Evolutionary conservation across 2,329 filamentous ascomycete genomes (phyloP), one percentile per base, ranked within the genome.

Genomic region (Uncinocarpus reesii): DNA sequence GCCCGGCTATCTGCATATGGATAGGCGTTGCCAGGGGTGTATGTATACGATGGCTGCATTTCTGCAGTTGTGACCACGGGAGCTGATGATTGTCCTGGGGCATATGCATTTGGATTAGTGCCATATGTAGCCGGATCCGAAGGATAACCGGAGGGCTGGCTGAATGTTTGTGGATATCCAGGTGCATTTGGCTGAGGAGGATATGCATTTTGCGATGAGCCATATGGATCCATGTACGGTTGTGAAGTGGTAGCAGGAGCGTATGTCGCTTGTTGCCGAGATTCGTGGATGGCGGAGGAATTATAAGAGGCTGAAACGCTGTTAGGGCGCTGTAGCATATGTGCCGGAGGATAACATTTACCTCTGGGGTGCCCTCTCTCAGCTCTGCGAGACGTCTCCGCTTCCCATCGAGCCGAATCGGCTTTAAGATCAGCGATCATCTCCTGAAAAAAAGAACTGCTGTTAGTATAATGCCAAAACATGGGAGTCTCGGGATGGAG

Each of bases 341-440:
- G 62, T 48, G 61, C 55, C 54, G 65, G 60, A 57, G 68, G 65
- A 35, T 29, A 60, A 56, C 67, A 67, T 58, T 59, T 68, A 62
- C 66, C 66, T 63, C 64, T 57, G 35, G 65, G 62, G 58, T 68
- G 62, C 52, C 66, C 66, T 56, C 63, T 58, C 55, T 68, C 62
- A 58, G 61, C 59, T 53, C 66, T 64, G 49, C 64, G 63, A 47
- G 61, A 56, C 20, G 67, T 62, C 48, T 70, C 67, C 45, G 65
- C 64, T 54, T 72, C 70, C 72, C 72, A 76, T 56, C 71, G 67
- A 54, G 67, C 64, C 41, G 73, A 76, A 57, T 76, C 74, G 52
- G 69, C 67, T 57, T 75, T 75, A 36, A 76, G 62, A 65, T 75
- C 73, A 57, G 69, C 65, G 59, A 76, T 75, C 72, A 76, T 76